These are phyloP conservation scores for Chenopodium quinoa DNA, from an alignment of 148 eudicot species.

Conservation along the genomic window DNA sequence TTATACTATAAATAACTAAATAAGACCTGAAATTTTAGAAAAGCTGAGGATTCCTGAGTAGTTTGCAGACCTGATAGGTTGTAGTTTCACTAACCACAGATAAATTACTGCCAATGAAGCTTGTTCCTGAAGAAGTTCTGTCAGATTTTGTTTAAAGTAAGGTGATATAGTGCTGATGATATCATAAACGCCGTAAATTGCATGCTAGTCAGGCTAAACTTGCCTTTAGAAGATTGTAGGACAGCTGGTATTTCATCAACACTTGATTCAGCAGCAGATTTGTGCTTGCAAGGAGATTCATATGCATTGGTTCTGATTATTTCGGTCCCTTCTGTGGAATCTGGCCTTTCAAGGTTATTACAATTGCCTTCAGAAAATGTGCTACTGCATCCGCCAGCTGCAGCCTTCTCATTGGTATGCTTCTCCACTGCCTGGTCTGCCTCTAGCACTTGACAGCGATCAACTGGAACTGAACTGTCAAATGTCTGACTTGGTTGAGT, in stretches of 20 bases:
- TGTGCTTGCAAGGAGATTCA: slow-evolving; percentile 10
- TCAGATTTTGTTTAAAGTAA: slow-evolving; percentile 13
- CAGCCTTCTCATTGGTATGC: slow-evolving; percentile 11
- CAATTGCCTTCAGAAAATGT: slow-evolving; percentile 9
- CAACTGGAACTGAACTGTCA: slow-evolving; percentile 25
- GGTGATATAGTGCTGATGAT: slow-evolving; percentile 1
- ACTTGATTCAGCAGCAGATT: slow-evolving; percentile 15
- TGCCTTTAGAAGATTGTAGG: slow-evolving; percentile 28
- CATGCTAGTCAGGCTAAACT: slow-evolving; percentile 10
- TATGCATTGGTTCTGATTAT: neutral
- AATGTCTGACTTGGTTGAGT: slow-evolving; percentile 26
- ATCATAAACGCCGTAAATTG: neutral
- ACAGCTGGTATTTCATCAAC: neutral
- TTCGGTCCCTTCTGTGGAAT: slow-evolving; percentile 2
- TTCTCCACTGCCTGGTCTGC: slow-evolving; percentile 23
- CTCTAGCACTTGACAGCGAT: slow-evolving; percentile 26
- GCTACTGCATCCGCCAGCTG: slow-evolving; percentile 17
- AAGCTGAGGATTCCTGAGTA: neutral
- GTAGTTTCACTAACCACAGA: slow-evolving; percentile 23
- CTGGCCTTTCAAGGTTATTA: slow-evolving; percentile 12
- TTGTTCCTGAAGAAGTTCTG: slow-evolving; percentile 26
- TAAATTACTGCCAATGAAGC: slow-evolving; percentile 9
- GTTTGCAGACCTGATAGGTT: slow-evolving; percentile 29
- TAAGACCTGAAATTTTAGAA: neutral
- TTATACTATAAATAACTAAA: neutral